Evolutionary conservation across 164 flowering plant genomes (phyloP).

Genomic region (Echeveria elegans): DNA sequence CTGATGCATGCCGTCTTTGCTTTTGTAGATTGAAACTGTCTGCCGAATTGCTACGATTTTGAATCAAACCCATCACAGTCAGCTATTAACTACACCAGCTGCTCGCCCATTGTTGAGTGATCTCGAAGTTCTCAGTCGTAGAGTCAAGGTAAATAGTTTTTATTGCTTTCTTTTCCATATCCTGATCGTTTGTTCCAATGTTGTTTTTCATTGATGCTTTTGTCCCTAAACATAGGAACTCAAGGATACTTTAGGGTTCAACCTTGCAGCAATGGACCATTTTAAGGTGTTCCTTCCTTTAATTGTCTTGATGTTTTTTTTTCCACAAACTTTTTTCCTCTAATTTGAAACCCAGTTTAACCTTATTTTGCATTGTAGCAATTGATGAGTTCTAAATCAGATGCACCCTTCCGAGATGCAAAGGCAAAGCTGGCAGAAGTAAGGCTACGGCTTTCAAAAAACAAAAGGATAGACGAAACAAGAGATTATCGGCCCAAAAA

Average conservation of each 20-base stretch:
- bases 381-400: slow-evolving; percentile 71
- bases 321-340: background rate
- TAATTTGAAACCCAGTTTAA: background rate
- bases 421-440: slow-evolving; percentile 65
- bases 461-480: background rate
- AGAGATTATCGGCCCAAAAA: background rate
- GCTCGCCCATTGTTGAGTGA: slow-evolving; percentile 61
- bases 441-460: slow-evolving; percentile 47
- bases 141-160: slow-evolving; percentile 55
- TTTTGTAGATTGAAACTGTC: slow-evolving; percentile 70
- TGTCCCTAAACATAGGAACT: slow-evolving; percentile 45
- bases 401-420: slow-evolving; percentile 79
- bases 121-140: slow-evolving; percentile 59
- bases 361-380: slow-evolving; percentile 43
- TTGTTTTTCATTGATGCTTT: background rate
- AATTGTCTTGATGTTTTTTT: background rate
- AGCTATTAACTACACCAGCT: slow-evolving; percentile 64
- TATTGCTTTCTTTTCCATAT: background rate
- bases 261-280: slow-evolving; percentile 98
- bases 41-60: slow-evolving; percentile 65
- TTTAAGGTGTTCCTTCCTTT: slow-evolving; percentile 62
- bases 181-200: background rate
- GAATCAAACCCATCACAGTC: slow-evolving; percentile 73
- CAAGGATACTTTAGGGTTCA: slow-evolving; percentile 85
- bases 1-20: background rate